Percentiles rank a stretch among this genome's conserved stretches.
Evolutionary conservation across 495 filamentous ascomycete species (phyloP).

Genomic region (Trichodelitschia bisporula): DNA sequence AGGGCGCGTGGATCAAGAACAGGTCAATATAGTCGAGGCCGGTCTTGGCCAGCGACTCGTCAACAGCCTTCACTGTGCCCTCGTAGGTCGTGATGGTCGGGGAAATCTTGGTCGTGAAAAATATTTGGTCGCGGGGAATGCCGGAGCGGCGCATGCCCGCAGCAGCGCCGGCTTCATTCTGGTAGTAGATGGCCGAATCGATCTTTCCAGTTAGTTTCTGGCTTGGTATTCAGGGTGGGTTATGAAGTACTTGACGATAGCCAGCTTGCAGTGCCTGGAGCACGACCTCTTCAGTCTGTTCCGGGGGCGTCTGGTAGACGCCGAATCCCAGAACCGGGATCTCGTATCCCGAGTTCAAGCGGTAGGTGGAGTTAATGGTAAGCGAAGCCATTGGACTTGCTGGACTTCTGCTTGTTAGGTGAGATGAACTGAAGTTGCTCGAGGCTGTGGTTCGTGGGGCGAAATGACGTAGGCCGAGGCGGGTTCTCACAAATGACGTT

Average conservation of each 20-base stretch:
- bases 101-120: slow-evolving; percentile 50
- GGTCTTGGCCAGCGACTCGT: slow-evolving; percentile 24
- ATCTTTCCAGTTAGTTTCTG: no score
- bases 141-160: slow-evolving; percentile 30
- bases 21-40: slow-evolving; percentile 38
- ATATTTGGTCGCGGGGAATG: slow-evolving; percentile 37
- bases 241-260: slow-evolving; percentile 58
- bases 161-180: slow-evolving; percentile 42
- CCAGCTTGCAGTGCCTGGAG: slow-evolving; percentile 39
- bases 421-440: no score
- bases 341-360: slow-evolving; percentile 51
- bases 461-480: no score
- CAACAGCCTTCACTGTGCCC: slow-evolving; percentile 23
- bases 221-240: no score
- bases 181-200: slow-evolving; percentile 46
- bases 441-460: no score
- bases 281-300: slow-evolving; percentile 28
- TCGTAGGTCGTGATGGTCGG: slow-evolving; percentile 22
- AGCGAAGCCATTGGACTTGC: no score
- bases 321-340: slow-evolving; percentile 56
- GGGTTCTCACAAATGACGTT: no score
- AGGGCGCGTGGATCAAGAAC: slow-evolving; percentile 33
- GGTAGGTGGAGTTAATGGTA: slow-evolving; percentile 38
- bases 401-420: no score
- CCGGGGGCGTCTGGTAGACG: slow-evolving; percentile 25